A percentile compares a stretch with the other conserved stretches of the same genome.
These are phyloP conservation scores for Polygonum maritimum DNA, from an alignment of 148 eudicot genomes.

Conservation along the genomic window DNA sequence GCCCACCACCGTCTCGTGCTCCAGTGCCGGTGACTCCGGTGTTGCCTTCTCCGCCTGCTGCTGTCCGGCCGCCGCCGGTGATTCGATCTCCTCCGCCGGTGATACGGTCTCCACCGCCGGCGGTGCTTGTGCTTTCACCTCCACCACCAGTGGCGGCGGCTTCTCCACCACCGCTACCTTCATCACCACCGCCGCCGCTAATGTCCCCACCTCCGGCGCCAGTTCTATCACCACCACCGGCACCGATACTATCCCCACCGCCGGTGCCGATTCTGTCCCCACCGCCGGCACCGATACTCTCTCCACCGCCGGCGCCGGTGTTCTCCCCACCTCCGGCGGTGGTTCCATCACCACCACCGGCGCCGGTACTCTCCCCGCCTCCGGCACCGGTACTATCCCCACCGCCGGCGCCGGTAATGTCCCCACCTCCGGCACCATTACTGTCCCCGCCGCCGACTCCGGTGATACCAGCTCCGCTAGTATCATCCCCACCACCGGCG, in stretches of 20 bases:
- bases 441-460: not conserved
- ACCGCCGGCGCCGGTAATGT: not conserved
- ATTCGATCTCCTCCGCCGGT: not conserved
- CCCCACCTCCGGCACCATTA: not conserved
- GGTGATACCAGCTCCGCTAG: no score
- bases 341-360: not conserved
- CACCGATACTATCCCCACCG: not conserved
- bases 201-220: not conserved
- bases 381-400: not conserved
- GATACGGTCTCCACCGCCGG: not conserved
- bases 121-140: not conserved
- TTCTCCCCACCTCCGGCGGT: not conserved
- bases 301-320: not conserved
- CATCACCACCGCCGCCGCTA: not conserved
- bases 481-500: not conserved
- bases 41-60: not conserved
- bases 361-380: not conserved
- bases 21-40: not conserved
- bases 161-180: not conserved
- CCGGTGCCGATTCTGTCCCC: not conserved
- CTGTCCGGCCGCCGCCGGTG: not conserved
- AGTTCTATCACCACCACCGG: not conserved
- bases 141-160: not conserved
- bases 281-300: not conserved
- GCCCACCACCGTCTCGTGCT: not conserved